These are phyloP conservation scores for Penicillium sp. DNA, from an alignment of 2,329 filamentous ascomycete genomes.

Conservation along the genomic window DNA sequence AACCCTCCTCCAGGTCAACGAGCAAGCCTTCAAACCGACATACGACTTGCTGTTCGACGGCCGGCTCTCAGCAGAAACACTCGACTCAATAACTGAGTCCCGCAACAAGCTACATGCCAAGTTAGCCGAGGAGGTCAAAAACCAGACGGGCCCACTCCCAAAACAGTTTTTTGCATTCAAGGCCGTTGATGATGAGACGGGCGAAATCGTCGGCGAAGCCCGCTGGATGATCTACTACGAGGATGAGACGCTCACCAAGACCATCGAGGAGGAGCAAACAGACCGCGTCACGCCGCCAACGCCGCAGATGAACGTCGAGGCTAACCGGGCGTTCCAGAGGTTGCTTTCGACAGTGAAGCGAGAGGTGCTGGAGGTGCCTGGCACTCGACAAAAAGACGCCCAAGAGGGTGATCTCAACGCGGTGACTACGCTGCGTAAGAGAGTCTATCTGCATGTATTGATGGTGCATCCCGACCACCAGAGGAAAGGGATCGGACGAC, in stretches of 20 bases:
- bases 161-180: slow-evolving; percentile 6
- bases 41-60: not conserved
- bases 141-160: not conserved
- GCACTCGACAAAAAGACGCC: not conserved
- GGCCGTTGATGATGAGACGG: slow-evolving; percentile 10
- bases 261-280: slow-evolving; percentile 7
- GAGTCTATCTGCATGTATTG: slow-evolving; percentile 7
- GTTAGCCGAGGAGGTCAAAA: not conserved
- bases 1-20: not conserved
- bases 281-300: not conserved
- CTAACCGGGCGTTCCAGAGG: not conserved
- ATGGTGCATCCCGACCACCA: slow-evolving; percentile 27
- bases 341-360: not conserved
- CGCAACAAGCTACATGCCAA: not conserved
- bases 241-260: slow-evolving; percentile 10
- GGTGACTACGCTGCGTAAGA: slow-evolving; percentile 6
- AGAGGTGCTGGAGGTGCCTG: not conserved
- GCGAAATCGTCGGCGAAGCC: slow-evolving; percentile 7
- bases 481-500: slow-evolving; percentile 31
- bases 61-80: not conserved
- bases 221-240: slow-evolving; percentile 11
- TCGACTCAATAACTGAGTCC: not conserved
- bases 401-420: not conserved
- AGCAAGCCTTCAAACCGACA: not conserved
- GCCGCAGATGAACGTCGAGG: slow-evolving; percentile 7